phyloP scores from a whole-genome alignment of 2,329 filamentous ascomycete genomes.

The Ilyonectria sp. region DNA sequence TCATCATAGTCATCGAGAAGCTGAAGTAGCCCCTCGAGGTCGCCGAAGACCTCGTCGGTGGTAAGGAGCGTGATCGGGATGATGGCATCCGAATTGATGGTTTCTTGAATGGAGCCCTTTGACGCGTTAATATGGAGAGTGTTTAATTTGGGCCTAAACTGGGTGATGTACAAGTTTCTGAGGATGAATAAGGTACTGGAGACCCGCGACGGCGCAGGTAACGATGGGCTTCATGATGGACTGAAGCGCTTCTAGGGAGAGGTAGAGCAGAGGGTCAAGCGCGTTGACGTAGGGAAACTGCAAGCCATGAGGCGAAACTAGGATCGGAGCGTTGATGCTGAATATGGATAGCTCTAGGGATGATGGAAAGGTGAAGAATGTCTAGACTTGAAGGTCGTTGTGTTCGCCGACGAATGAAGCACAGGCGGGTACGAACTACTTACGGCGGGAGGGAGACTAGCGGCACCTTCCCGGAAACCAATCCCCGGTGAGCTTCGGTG shows the following conservation, averaged over 20 bases:
- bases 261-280: background rate
- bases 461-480: constrained; percentile 13
- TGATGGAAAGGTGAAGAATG: background rate
- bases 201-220: constrained; percentile 56
- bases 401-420: background rate
- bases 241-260: background rate
- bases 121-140: constrained; percentile 6
- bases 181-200: constrained; percentile 59
- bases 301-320: background rate
- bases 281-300: background rate
- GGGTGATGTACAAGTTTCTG: constrained; percentile 51
- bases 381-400: background rate
- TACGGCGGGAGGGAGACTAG: constrained; percentile 1
- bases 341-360: background rate
- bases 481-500: constrained; percentile 41
- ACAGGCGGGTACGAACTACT: constrained; percentile 3
- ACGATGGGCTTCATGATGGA: constrained; percentile 50
- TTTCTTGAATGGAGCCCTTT: constrained; percentile 59
- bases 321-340: background rate
- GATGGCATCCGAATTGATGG: constrained; percentile 58
- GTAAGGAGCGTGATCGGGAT: constrained; percentile 59
- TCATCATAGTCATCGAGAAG: constrained; percentile 55
- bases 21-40: constrained; percentile 54
- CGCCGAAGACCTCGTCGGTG: constrained; percentile 55
- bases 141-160: background rate